Evolutionary conservation across 208 protist genomes (phyloP).

Genomic region (Trypanosoma melophagium): DNA sequence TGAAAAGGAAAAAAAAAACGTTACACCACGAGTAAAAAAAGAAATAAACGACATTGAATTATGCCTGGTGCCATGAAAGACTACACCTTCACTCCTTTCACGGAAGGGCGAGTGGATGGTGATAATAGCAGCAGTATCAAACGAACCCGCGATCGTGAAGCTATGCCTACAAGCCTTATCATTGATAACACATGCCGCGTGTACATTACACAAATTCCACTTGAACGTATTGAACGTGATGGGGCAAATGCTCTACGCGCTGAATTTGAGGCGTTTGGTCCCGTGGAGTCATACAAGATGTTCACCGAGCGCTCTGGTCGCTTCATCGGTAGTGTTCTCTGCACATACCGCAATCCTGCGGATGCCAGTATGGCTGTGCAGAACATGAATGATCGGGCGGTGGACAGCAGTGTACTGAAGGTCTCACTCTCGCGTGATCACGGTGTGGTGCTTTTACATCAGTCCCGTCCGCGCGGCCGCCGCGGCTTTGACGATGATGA

Average conservation of each 20-base stretch:
- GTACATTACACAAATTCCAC: constrained; percentile 85
- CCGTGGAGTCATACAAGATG: constrained; percentile 86
- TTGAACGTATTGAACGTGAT: constrained; percentile 82
- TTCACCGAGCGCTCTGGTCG: constrained; percentile 84
- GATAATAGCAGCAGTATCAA: not conserved
- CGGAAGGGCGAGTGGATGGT: constrained; percentile 24
- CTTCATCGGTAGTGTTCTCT: constrained; percentile 79
- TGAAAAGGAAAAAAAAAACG: not conserved
- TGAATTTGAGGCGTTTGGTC: constrained; percentile 85
- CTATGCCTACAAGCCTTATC: constrained; percentile 66
- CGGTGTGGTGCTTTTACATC: constrained; percentile 75
- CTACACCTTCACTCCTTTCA: constrained; percentile 64
- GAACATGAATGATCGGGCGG: constrained; percentile 66
- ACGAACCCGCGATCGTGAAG: constrained; percentile 2
- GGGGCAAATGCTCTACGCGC: constrained; percentile 60
- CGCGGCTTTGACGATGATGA: constrained; percentile 37
- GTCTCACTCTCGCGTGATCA: constrained; percentile 75
- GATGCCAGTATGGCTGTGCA: constrained; percentile 71
- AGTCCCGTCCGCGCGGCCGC: constrained; percentile 25
- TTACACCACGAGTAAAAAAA: not conserved
- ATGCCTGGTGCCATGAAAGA: constrained; percentile 7
- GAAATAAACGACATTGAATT: not conserved
- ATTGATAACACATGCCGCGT: constrained; percentile 86
- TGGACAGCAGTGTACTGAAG: constrained; percentile 68
- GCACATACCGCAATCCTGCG: constrained; percentile 89